Base-by-base conservation (phyloP, 306 rosid species). In the Luffa acutangula region DNA sequence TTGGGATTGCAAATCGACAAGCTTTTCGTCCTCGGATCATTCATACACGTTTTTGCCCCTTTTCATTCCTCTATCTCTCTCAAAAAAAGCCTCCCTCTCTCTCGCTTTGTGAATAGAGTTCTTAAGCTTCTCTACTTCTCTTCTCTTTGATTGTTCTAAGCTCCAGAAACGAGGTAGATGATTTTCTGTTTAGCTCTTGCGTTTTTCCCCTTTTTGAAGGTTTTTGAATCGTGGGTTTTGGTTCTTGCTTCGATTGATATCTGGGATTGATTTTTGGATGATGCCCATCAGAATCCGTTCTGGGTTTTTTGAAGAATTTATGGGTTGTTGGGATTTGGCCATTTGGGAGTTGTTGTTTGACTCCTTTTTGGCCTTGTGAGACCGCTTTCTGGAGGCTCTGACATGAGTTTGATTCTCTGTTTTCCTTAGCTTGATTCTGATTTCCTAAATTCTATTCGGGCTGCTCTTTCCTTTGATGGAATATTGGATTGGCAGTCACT, bases 41-140 rank as follows among this genome's bases (percentile, higher is more conserved):
- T 83, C 91, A 60, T 82, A 72, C 78, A 79, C 90, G 83, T 80
- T 62, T 79, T 20, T 74, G 74, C 85, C 60, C 43, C 80, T 80
- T 36, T 71, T 51, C 14, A 13, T 70, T 9, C 75, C 48, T 48
- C 62, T 58, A 67, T 80, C 63, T 49, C 73, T 78, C 81, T 67
- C 45, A 45, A 56, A 59, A 63, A 33, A 78, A 48, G 56, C 11
- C 51, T 33, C 76, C 46, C 46, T 76, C 67, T 77, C 67, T 20
- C 20, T 70, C 43, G 18, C 37, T 57, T 64, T 10, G 37, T 53
- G 57, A 37, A 64, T 9, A 41, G 41, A 43, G 34, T 78, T 54
- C 52, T 64, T 64, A 9, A 25, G n/a, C 72, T 60, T 66, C 64
- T 53, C 72, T 53, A 12, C 8, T 82, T 86, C 80, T 83, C 11